Conservation (phyloP, 2,329 filamentous ascomycete genomes). For the Monosporascus cannonballus region DNA sequence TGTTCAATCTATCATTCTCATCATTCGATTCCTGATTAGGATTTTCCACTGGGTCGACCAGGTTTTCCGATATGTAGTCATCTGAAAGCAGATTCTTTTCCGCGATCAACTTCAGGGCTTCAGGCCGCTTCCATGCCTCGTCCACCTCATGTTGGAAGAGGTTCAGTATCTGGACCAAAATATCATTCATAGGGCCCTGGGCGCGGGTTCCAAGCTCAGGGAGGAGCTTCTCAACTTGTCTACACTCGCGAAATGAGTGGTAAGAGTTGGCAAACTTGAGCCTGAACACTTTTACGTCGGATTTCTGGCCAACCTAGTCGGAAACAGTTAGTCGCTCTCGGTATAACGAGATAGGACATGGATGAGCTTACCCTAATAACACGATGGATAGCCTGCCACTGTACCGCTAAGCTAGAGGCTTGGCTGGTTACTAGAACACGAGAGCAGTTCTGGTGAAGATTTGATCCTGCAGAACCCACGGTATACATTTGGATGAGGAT, state of each 20-base stretch:
- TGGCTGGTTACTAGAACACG: constrained; percentile 21
- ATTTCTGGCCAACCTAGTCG: constrained; percentile 18
- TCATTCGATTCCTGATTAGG: constrained; percentile 2
- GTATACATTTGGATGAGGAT: constrained; percentile 25
- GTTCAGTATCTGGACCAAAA: constrained; percentile 20
- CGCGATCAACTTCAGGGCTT: constrained; percentile 12
- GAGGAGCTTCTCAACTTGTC: constrained; percentile 23
- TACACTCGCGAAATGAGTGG: constrained; percentile 20
- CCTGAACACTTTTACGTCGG: constrained; percentile 18
- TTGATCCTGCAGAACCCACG: constrained; percentile 22
- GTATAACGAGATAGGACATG: too few relatives aligned
- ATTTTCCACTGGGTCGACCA: not conserved
- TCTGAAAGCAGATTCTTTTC: constrained; percentile 11
- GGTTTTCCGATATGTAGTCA: not conserved
- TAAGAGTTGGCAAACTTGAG: constrained; percentile 20
- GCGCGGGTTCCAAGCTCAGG: constrained; percentile 20
- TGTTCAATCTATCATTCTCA: not conserved
- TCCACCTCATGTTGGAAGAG: constrained; percentile 20
- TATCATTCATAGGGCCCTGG: constrained; percentile 13
- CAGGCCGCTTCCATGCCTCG: constrained; percentile 14
- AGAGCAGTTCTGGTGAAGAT: constrained; percentile 22
- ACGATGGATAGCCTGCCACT: constrained; percentile 22
- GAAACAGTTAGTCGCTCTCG: constrained; percentile 5
- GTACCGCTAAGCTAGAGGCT: constrained; percentile 16
- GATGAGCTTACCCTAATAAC: constrained; percentile 22